Evolutionary conservation across 345 rosid species (phyloP).

Genomic region (Populus nigra): DNA sequence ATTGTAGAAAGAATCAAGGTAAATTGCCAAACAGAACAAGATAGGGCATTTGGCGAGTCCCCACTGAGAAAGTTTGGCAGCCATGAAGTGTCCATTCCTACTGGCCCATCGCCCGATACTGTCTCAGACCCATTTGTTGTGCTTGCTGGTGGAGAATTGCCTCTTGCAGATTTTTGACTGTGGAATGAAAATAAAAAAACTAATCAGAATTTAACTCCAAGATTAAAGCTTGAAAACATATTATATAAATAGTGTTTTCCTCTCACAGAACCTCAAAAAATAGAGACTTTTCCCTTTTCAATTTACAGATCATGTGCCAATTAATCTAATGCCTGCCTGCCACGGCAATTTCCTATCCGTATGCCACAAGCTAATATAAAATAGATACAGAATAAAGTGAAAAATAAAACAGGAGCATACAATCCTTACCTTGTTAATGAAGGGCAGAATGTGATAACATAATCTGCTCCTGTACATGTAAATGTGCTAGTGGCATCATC

Average conservation of each 20-base stretch:
- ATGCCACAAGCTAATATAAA: slow-evolving; percentile 9
- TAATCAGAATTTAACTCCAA: not conserved
- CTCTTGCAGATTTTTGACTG: slow-evolving; percentile 64
- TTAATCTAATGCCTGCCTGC: no score
- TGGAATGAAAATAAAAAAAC: not conserved
- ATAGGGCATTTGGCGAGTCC: slow-evolving; percentile 28
- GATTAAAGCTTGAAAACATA: not conserved
- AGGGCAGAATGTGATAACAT: slow-evolving; percentile 33
- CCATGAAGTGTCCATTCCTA: slow-evolving; percentile 36
- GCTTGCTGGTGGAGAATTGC: slow-evolving; percentile 14
- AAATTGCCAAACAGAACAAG: slow-evolving; percentile 16
- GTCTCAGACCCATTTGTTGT: slow-evolving; percentile 18
- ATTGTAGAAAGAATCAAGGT: slow-evolving; percentile 18
- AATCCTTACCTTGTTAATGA: slow-evolving; percentile 26
- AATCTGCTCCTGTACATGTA: slow-evolving; percentile 28
- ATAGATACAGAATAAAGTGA: slow-evolving; percentile 1
- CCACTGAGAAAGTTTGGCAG: slow-evolving; percentile 41
- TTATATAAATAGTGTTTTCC: not conserved
- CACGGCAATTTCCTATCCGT: not conserved
- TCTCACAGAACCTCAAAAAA: not conserved
- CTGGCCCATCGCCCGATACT: slow-evolving; percentile 31
- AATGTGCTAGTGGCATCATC: slow-evolving; percentile 32
- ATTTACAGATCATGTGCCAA: not conserved
- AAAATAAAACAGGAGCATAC: not conserved
- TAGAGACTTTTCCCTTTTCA: not conserved